phyloP scores from a whole-genome alignment of 2,329 filamentous ascomycete genomes.

The Apiospora saccharicola region DNA sequence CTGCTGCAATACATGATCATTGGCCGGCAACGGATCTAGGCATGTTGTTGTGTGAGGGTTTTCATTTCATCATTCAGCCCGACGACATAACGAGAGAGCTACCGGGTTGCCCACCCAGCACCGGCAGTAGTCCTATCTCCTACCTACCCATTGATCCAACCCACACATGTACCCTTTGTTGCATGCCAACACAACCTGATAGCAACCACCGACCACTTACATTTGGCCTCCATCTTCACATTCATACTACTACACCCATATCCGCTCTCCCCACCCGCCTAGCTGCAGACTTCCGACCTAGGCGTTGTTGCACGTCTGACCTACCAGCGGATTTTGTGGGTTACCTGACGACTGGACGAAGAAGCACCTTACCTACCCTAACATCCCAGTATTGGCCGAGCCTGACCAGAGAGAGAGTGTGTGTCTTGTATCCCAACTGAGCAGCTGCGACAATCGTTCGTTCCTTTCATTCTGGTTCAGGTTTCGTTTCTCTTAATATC shows the following conservation, averaged over 20 bases:
- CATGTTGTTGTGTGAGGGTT: background rate
- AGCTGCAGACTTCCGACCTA: conserved; percentile 14
- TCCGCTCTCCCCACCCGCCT: conserved; percentile 2
- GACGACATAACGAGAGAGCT: conserved; percentile 6
- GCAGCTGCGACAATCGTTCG: background rate
- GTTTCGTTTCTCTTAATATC: background rate
- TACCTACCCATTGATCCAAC: background rate
- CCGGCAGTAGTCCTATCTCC: background rate
- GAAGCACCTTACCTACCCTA: background rate
- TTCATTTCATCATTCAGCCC: conserved; percentile 9
- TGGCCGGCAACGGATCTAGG: conserved; percentile 2
- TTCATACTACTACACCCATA: conserved; percentile 10
- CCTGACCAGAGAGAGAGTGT: background rate
- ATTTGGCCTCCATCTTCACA: background rate
- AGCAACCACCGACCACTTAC: conserved; percentile 9
- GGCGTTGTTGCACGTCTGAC: conserved; percentile 16
- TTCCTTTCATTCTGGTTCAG: background rate
- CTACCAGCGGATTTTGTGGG: background rate
- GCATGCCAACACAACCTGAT: conserved; percentile 20
- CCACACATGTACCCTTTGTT: conserved; percentile 14
- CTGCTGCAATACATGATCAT: conserved; percentile 6
- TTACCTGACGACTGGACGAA: conserved; percentile 5
- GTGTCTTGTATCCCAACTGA: conserved; percentile 7
- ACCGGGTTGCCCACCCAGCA: conserved; percentile 2
- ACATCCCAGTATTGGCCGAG: conserved; percentile 11